phyloP scores from a whole-genome alignment of 306 rosid genomes.

The Trifolium subterraneum region DNA sequence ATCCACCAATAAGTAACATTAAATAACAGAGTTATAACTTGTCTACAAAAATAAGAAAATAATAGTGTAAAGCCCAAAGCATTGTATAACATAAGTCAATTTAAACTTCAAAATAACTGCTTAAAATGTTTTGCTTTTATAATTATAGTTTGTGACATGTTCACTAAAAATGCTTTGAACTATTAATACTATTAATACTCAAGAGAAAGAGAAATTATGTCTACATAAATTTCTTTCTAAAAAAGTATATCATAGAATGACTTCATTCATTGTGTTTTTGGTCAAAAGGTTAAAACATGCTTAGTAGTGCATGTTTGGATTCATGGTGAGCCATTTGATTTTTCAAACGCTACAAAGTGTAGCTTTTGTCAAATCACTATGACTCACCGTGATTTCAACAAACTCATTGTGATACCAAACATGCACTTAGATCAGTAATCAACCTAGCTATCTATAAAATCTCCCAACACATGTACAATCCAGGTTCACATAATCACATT shows the following conservation, averaged over 20 bases:
- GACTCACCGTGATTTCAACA: too few species aligned
- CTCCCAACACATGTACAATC: constrained; percentile 35
- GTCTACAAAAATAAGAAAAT: too few species aligned
- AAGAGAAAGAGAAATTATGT: background rate
- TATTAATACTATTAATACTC: background rate
- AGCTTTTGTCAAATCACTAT: too few species aligned
- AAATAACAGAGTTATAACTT: too few species aligned
- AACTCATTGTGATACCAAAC: too few species aligned
- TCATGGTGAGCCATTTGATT: background rate
- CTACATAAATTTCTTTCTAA: constrained; percentile 27
- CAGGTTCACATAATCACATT: constrained; percentile 3
- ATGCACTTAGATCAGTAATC: background rate
- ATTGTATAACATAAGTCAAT: too few species aligned
- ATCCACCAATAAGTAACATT: too few species aligned
- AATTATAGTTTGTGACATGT: background rate
- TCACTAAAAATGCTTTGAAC: background rate
- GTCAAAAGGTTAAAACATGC: background rate
- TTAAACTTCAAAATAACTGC: background rate
- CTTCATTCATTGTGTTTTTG: constrained; percentile 26
- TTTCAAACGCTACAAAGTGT: too few species aligned
- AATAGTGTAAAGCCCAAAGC: too few species aligned
- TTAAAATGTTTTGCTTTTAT: background rate
- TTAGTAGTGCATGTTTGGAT: background rate
- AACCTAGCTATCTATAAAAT: constrained; percentile 25
- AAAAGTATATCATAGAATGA: constrained; percentile 27